A percentile compares a stretch with the other conserved stretches of the same genome.
phyloP scores from a whole-genome alignment of 1,139 yeast genomes.

The Zhuliangozyma blackwelliae region DNA sequence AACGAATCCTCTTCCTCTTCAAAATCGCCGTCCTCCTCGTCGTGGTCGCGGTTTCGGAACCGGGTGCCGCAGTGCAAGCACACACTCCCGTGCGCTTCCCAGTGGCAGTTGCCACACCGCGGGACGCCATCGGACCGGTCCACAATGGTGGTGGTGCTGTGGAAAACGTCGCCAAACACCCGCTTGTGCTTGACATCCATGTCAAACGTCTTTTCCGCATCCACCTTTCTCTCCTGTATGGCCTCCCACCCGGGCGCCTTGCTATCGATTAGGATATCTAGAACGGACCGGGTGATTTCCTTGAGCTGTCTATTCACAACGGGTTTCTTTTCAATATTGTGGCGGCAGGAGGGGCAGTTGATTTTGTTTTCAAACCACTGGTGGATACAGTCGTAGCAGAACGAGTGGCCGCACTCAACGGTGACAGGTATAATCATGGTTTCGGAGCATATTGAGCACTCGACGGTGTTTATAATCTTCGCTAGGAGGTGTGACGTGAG shows the following conservation, averaged over 20 bases:
- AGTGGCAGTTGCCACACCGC: conserved; percentile 74
- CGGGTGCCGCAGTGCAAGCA: conserved; percentile 55
- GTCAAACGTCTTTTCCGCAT: conserved; percentile 29
- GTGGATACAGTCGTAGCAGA: conserved; percentile 45
- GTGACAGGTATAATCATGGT: conserved; percentile 42
- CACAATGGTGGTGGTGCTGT: conserved; percentile 46
- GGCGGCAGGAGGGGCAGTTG: conserved; percentile 57
- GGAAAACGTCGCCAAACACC: conserved; percentile 49
- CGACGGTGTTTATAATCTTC: conserved; percentile 26
- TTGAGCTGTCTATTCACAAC: conserved; percentile 41
- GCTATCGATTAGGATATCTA: conserved; percentile 27
- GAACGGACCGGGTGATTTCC: conserved; percentile 27
- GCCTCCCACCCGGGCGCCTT: conserved; percentile 17
- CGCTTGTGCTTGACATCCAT: conserved; percentile 30
- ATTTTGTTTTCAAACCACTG: conserved; percentile 48
- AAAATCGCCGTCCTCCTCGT: conserved; percentile 16
- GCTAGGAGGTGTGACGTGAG: conserved; percentile 13
- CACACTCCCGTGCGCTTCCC: conserved; percentile 65
- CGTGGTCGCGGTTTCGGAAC: conserved; percentile 21
- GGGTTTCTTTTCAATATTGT: conserved; percentile 39
- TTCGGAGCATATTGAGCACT: conserved; percentile 44
- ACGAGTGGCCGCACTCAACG: conserved; percentile 42
- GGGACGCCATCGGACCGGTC: conserved; percentile 75
- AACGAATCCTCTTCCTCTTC: conserved; percentile 19
- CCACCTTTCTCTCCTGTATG: conserved; percentile 18